Base-by-base conservation (phyloP, 768 basidiomycete genomes). In the Mycena epipterygia region DNA sequence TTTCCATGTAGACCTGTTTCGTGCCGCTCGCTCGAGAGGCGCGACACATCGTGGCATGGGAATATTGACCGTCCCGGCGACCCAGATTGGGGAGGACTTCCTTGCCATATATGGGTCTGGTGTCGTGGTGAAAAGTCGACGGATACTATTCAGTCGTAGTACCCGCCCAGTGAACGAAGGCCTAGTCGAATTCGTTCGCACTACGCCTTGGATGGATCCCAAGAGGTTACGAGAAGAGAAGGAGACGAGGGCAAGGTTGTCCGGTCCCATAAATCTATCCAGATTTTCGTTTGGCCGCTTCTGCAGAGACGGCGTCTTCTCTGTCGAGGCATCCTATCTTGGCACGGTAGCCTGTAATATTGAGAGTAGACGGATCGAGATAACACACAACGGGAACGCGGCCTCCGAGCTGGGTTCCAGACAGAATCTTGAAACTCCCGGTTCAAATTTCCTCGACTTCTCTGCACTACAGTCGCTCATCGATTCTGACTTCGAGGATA, bases 321-420 rank as follows among this genome's bases (percentile, higher is more conserved):
- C 81, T 23, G 68, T 78, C 13, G 82, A 84, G 64, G 73, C 77
- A 8, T 59, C 70, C 21, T 73, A 68, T 23, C 49, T 66, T 44
- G 82, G 81, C 51, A 71, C 75, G 35, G 76, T 84, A 69, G 77
- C 81, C 68, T 84, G 83, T 74, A 80, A 84, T 73, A 64, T 82
- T 55, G 79, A 81, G 53, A 76, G 69, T 16, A 77, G 69, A 42
- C 67, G 69, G 19, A 69, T 84, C 64, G 76, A 79, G 72, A 77
- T 84, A 64, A 60, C 23, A 9, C 57, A 30, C 29, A 1, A 25
- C 7, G 39, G 39, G 37, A 29, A n/a, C n/a, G n/a, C n/a, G n/a
- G n/a, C n/a, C n/a, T n/a, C n/a, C n/a, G n/a, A n/a, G n/a, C n/a
- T n/a, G n/a, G n/a, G n/a, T n/a, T n/a, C n/a, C n/a, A n/a, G n/a